Evolutionary conservation across 2,329 filamentous ascomycete species (phyloP).

Genomic region (Penicillium italicum): DNA sequence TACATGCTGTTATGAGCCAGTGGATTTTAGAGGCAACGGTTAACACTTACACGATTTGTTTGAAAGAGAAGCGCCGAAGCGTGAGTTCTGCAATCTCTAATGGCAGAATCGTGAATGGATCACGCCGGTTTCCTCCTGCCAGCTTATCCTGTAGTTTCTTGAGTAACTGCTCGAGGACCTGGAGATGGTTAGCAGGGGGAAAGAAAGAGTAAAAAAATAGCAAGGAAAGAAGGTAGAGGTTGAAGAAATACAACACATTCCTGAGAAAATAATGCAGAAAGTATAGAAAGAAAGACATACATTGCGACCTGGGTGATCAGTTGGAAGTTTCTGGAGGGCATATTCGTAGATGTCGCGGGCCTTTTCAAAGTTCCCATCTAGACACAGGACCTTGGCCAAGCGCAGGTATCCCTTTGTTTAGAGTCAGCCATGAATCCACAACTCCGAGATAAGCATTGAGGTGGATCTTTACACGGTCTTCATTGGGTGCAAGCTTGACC

Average conservation of each 20-base stretch:
- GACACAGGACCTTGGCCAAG: constrained; percentile 27
- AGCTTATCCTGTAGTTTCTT: constrained; percentile 49
- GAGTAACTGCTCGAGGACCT: constrained; percentile 34
- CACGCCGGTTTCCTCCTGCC: constrained; percentile 34
- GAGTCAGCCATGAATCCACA: background rate
- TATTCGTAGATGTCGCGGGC: constrained; percentile 56
- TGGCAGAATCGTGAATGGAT: constrained; percentile 54
- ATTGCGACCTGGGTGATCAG: constrained; percentile 31
- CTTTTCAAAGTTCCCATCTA: constrained; percentile 48
- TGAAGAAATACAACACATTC: too few relatives aligned
- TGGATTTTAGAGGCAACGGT: background rate
- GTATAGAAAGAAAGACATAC: constrained; percentile 11
- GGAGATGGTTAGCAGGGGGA: background rate
- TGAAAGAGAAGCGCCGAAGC: constrained; percentile 52
- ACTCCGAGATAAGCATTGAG: background rate
- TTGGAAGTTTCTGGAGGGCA: constrained; percentile 51
- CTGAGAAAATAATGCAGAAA: background rate
- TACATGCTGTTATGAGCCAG: constrained; percentile 17
- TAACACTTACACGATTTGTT: constrained; percentile 44
- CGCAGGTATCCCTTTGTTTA: constrained; percentile 3
- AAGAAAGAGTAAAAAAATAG: background rate
- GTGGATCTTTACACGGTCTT: constrained; percentile 46
- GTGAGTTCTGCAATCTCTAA: constrained; percentile 53
- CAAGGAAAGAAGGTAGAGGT: too few relatives aligned
- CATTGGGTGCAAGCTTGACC: constrained; percentile 50